These are phyloP conservation scores for Colletotrichum falcatum DNA, from an alignment of 2,329 filamentous ascomycete genomes.

Conservation along the genomic window DNA sequence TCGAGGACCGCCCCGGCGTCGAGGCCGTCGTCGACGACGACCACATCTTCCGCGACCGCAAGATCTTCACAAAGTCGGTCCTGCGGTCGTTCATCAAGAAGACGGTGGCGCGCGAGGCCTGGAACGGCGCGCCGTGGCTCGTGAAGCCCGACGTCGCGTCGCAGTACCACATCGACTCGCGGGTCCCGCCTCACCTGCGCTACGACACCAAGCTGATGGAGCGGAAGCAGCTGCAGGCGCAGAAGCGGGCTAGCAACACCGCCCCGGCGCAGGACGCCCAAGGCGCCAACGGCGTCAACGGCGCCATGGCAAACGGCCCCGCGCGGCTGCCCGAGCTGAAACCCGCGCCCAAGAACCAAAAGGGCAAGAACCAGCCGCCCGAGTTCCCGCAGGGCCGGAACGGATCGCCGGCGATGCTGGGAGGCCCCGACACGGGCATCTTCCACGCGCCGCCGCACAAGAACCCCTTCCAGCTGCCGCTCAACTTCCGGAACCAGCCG, in stretches of 20 bases:
- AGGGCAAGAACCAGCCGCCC: constrained; percentile 64
- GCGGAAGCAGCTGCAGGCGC: constrained; percentile 77
- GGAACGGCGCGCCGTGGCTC: constrained; percentile 96
- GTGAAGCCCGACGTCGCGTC: constrained; percentile 89
- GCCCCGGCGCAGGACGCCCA: constrained; percentile 45
- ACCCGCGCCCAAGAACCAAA: constrained; percentile 77
- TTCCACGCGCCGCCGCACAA: constrained; percentile 57
- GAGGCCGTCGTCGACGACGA: constrained; percentile 85
- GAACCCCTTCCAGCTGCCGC: constrained; percentile 61
- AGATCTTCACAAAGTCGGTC: constrained; percentile 94
- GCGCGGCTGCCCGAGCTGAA: constrained; percentile 78
- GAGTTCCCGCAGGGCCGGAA: constrained; percentile 54
- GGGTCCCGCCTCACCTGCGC: constrained; percentile 84
- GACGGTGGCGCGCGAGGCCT: constrained; percentile 89
- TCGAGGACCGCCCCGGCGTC: constrained; percentile 74
- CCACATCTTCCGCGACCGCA: constrained; percentile 87
- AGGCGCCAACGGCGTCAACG: constrained; percentile 54
- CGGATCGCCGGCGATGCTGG: constrained; percentile 52
- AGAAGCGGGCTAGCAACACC: constrained; percentile 67
- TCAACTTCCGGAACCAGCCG: constrained; percentile 57
- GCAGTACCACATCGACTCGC: constrained; percentile 87
- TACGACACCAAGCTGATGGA: constrained; percentile 84
- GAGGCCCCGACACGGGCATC: constrained; percentile 50
- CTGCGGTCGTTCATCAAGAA: constrained; percentile 95
- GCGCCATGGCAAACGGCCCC: constrained; percentile 54